Conservation (phyloP, 176 grass and related monocot species). For the Musa troglodytarum region DNA sequence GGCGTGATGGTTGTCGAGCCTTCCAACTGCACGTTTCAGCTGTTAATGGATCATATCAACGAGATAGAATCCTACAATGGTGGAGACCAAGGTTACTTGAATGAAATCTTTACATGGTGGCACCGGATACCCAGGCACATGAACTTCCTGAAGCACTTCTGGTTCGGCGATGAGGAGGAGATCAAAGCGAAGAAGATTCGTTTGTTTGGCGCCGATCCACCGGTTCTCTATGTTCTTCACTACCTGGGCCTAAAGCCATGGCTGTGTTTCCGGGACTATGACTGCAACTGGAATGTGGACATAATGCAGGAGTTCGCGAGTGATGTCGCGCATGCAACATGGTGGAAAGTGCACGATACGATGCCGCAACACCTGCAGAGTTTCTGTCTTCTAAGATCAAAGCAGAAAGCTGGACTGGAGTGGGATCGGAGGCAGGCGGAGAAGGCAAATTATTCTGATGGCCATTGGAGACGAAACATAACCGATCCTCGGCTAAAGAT, state of each 20-base stretch:
- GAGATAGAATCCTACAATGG: conserved; percentile 16
- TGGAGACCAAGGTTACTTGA: conserved; percentile 10
- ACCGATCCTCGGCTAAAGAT: not conserved
- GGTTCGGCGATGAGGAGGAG: not conserved
- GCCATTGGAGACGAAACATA: not conserved
- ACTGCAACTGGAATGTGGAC: conserved; percentile 16
- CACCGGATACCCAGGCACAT: conserved; percentile 6
- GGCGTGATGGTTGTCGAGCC: conserved; percentile 15
- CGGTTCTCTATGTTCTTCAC: conserved; percentile 7
- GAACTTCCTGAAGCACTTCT: conserved; percentile 17
- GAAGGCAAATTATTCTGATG: conserved; percentile 8
- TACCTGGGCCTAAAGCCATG: conserved; percentile 12
- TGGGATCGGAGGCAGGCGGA: conserved; percentile 5
- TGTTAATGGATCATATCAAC: conserved; percentile 14
- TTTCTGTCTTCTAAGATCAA: not conserved
- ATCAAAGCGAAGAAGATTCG: not conserved
- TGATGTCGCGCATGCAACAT: conserved; percentile 5
- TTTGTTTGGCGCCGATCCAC: conserved; percentile 7
- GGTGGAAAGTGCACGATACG: conserved; percentile 8
- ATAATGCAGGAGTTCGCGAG: conserved; percentile 15
- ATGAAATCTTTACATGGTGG: conserved; percentile 14
- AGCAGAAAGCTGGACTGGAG: conserved; percentile 8
- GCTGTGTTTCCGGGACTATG: conserved; percentile 11
- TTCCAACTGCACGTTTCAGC: conserved; percentile 4
- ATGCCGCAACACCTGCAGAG: not conserved